Conservation (phyloP, 768 basidiomycete species). For the Hydnomerulius pinastri region DNA sequence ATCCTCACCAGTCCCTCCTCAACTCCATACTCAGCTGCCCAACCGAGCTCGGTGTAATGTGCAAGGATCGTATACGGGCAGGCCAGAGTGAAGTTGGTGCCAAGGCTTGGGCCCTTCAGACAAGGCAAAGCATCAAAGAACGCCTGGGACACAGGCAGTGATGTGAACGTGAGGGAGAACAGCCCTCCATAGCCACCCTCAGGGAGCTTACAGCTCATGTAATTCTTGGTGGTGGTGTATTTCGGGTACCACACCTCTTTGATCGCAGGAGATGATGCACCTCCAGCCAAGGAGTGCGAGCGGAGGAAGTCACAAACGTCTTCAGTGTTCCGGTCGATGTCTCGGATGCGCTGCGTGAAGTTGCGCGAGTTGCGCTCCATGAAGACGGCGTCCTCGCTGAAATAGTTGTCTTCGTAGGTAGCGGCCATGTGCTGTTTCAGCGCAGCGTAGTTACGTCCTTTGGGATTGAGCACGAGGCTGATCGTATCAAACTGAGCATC, state of each 20-base stretch:
- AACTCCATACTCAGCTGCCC: constrained; percentile 88
- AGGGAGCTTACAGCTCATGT: constrained; percentile 64
- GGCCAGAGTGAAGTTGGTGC: constrained; percentile 95
- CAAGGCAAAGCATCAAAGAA: constrained; percentile 86
- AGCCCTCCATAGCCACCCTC: constrained; percentile 76
- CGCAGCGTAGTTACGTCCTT: constrained; percentile 61
- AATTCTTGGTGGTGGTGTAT: constrained; percentile 71
- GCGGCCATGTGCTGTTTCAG: constrained; percentile 62
- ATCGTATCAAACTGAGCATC: not conserved
- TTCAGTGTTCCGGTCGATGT: constrained; percentile 83
- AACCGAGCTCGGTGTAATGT: constrained; percentile 86
- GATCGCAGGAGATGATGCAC: constrained; percentile 47
- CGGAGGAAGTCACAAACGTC: constrained; percentile 78
- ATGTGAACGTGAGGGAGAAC: constrained; percentile 85
- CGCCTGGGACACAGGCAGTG: constrained; percentile 61
- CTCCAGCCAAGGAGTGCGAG: constrained; percentile 51
- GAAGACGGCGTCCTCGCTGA: constrained; percentile 88
- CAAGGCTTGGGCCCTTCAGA: constrained; percentile 88
- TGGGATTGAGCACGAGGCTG: constrained; percentile 88
- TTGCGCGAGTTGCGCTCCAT: constrained; percentile 99
- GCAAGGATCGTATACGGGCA: constrained; percentile 93
- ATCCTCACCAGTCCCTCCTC: constrained; percentile 83
- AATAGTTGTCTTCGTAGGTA: constrained; percentile 84
- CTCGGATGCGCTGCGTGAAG: constrained; percentile 71
- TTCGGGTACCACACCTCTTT: constrained; percentile 92